These are phyloP conservation scores for Onygena corvina DNA, from an alignment of 2,329 filamentous ascomycete genomes.

Conservation along the genomic window DNA sequence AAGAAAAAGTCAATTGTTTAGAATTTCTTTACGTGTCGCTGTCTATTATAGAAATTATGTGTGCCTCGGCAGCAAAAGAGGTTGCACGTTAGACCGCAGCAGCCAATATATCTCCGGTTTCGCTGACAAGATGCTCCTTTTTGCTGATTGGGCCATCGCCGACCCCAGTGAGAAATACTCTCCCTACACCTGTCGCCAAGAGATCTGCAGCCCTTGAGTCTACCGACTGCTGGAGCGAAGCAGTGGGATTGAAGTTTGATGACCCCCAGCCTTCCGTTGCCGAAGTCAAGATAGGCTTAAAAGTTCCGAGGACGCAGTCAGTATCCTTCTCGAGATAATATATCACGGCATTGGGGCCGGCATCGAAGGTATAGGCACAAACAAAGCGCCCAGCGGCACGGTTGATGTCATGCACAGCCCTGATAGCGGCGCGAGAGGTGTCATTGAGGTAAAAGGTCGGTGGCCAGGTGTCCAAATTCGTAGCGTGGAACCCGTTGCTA, in stretches of 20 bases:
- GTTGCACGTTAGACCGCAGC: conserved; percentile 9
- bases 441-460: conserved; percentile 99
- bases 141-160: conserved; percentile 79
- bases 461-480: conserved; percentile 86
- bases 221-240: conserved; percentile 47
- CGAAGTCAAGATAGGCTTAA: conserved; percentile 63
- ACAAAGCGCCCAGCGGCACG: conserved; percentile 62
- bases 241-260: conserved; percentile 43
- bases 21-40: background rate
- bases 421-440: conserved; percentile 71
- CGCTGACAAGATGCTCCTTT: conserved; percentile 61
- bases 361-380: conserved; percentile 94
- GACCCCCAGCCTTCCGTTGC: conserved; percentile 39
- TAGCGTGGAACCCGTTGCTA: conserved; percentile 93
- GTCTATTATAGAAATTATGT: background rate
- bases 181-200: conserved; percentile 67
- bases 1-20: background rate
- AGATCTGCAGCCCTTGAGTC: conserved; percentile 44
- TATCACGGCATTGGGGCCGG: conserved; percentile 89
- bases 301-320: conserved; percentile 59
- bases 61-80: background rate
- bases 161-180: conserved; percentile 82
- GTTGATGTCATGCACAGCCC: conserved; percentile 83
- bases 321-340: conserved; percentile 82
- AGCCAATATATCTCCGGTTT: conserved; percentile 43